These are phyloP conservation scores for Pichia sporocuriosa DNA, from an alignment of 805 yeast genomes.

Conservation along the genomic window DNA sequence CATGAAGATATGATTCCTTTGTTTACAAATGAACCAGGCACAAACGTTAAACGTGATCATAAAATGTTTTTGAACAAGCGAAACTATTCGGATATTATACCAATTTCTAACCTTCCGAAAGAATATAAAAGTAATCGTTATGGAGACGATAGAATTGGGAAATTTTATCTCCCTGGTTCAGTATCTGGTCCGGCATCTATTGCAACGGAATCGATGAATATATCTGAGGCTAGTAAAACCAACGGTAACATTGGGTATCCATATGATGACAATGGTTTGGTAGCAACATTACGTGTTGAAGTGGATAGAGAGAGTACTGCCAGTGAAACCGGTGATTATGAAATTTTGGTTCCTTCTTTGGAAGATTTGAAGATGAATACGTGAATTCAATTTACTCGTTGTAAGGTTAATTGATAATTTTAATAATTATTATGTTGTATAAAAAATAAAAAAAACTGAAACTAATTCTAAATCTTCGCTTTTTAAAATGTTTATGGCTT, in stretches of 20 bases:
- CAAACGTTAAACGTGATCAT: conserved; percentile 36
- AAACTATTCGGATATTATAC: conserved; percentile 66
- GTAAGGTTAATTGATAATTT: too few relatives aligned
- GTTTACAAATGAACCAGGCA: conserved; percentile 55
- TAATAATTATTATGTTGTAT: background rate
- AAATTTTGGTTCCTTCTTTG: conserved; percentile 57
- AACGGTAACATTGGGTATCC: conserved; percentile 41
- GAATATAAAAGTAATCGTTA: conserved; percentile 7
- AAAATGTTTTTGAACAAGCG: conserved; percentile 52
- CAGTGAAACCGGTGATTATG: conserved; percentile 58
- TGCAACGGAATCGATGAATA: too few relatives aligned
- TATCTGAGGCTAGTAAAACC: background rate
- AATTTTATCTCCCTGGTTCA: conserved; percentile 11
- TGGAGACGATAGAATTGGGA: conserved; percentile 22
- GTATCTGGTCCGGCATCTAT: conserved; percentile 18
- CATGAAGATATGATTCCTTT: conserved; percentile 75
- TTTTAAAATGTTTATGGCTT: conserved; percentile 10
- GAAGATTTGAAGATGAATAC: conserved; percentile 9
- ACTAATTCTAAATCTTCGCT: background rate
- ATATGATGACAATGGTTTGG: conserved; percentile 47
- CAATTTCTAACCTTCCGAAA: conserved; percentile 34
- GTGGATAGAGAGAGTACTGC: conserved; percentile 40
- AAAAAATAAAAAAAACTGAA: background rate
- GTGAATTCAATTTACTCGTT: too few relatives aligned
- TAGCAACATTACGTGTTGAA: conserved; percentile 71